Evolutionary conservation across 495 filamentous ascomycete species (phyloP).

Genomic region (Neurospora sp.): DNA sequence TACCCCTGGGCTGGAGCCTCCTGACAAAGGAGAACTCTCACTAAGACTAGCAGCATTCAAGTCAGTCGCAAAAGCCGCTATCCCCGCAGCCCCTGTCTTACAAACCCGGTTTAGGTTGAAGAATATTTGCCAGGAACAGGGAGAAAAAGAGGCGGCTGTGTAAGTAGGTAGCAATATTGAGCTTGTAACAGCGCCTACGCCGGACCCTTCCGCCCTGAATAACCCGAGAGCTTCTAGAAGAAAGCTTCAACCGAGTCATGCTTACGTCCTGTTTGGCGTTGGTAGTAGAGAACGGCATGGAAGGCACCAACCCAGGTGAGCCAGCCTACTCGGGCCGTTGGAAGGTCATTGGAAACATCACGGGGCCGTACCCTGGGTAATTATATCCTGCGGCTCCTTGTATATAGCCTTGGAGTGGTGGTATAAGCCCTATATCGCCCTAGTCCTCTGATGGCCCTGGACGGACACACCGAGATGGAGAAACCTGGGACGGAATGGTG

Average conservation of each 20-base stretch:
- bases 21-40: background rate
- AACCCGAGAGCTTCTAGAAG: background rate
- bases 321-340: background rate
- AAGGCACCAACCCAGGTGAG: background rate
- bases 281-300: background rate
- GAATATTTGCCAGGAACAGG: background rate
- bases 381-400: background rate
- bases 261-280: background rate
- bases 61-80: background rate
- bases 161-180: background rate
- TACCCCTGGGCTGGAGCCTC: background rate
- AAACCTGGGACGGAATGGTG: background rate
- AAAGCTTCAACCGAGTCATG: background rate
- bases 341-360: background rate
- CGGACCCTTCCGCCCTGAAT: background rate
- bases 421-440: background rate
- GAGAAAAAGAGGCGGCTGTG: background rate
- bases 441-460: background rate
- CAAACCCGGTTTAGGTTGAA: background rate
- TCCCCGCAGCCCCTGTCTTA: background rate
- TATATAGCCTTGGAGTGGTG: background rate
- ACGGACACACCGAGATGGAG: background rate
- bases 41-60: background rate
- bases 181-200: background rate
- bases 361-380: background rate